Conservation (phyloP, 352 stramenopile species). For the Phytopythium oedochilum region DNA sequence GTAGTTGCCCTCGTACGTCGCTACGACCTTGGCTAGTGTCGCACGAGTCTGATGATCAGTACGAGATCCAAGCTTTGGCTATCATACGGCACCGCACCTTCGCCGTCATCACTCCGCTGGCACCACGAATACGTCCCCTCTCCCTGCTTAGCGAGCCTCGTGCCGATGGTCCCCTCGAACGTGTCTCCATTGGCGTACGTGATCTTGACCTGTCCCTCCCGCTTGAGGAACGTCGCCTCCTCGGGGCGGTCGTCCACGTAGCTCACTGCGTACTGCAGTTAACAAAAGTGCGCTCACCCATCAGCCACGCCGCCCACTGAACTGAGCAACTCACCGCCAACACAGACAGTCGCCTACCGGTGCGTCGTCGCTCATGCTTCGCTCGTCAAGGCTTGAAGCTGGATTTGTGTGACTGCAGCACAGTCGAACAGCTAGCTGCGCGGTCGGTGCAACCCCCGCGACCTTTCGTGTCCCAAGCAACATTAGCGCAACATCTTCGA, state of each 20-base stretch:
- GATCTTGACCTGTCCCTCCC: conserved; percentile 83
- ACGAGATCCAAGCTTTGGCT: not conserved
- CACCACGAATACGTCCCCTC: conserved; percentile 88
- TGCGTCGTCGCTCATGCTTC: conserved; percentile 2
- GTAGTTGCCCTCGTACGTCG: conserved; percentile 86
- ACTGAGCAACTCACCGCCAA: not conserved
- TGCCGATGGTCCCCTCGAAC: conserved; percentile 87
- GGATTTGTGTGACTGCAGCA: not conserved
- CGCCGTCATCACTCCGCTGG: conserved; percentile 59
- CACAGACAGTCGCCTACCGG: not conserved
- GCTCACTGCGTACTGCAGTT: conserved; percentile 51
- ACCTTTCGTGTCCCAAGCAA: not conserved
- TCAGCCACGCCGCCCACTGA: not conserved
- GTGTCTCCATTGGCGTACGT: conserved; percentile 88
- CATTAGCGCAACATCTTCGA: not conserved
- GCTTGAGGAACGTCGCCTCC: conserved; percentile 80
- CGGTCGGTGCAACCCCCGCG: conserved; percentile 1
- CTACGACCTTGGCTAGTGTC: conserved; percentile 53
- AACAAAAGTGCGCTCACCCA: not conserved
- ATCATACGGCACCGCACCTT: conserved; percentile 20
- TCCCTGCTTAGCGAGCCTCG: conserved; percentile 79
- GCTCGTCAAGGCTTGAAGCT: not conserved
- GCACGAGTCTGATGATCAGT: not conserved
- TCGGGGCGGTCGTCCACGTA: conserved; percentile 88
- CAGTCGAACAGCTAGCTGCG: not conserved